Percentiles rank a stretch among this genome's conserved stretches.
phyloP scores from a whole-genome alignment of 306 rosid genomes.

The Quercus glauca region DNA sequence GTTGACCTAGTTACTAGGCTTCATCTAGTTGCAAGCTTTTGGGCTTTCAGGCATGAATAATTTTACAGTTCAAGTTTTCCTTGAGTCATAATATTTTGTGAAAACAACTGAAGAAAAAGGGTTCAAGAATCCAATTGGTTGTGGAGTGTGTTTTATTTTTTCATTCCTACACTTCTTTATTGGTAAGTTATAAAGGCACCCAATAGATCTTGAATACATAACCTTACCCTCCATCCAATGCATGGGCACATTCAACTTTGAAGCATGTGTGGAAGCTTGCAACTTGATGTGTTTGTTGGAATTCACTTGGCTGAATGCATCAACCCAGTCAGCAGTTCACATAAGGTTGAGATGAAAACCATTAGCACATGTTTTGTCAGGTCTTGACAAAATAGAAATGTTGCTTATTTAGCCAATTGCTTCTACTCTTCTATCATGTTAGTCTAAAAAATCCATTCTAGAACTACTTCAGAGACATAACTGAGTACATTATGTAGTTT shows the following conservation, averaged over 20 bases:
- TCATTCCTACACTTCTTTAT: neutral
- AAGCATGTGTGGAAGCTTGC: neutral
- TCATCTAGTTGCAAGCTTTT: constrained; percentile 3
- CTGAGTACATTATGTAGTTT: neutral
- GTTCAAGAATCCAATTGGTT: neutral
- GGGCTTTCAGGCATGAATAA: neutral
- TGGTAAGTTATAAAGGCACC: neutral
- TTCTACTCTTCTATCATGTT: neutral
- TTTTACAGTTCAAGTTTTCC: neutral
- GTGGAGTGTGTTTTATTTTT: neutral
- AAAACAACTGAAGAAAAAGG: neutral
- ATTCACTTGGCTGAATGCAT: neutral
- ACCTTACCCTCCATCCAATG: neutral
- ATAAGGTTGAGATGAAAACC: neutral
- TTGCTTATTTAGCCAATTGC: neutral
- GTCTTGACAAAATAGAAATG: neutral
- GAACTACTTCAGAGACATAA: neutral
- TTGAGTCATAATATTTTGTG: neutral
- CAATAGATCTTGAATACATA: neutral
- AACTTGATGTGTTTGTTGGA: neutral
- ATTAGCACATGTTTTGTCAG: neutral
- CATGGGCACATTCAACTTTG: neutral
- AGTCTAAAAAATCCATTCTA: neutral
- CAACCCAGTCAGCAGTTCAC: neutral
- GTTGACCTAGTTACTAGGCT: neutral